Base-by-base conservation (phyloP, 2,329 filamentous ascomycete species). In the Fusarium foetens region DNA sequence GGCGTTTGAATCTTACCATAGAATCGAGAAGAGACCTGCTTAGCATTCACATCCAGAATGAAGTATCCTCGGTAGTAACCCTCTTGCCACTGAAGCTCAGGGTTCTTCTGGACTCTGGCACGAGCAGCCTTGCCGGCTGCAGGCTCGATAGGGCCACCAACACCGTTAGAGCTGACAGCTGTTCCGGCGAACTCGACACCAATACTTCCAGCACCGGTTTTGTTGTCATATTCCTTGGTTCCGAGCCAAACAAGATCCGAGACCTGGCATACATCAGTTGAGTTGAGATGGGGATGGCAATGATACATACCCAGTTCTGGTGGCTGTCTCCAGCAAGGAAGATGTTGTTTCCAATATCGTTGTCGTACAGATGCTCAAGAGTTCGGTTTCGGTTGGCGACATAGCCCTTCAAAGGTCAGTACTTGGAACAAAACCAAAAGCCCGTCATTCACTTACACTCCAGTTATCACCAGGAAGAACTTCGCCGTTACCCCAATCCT, bases 1-100 rank as follows among this genome's bases (percentile, higher is more conserved):
- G 13, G 10, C 2, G 12, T 29, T 25, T 45, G 27, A 23, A 23
- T 17, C 63, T 53, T 80, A 33, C 83, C 92, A 73, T 90, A 94
- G 81, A 87, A 94, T 17, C 84, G 84, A 0, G 91, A 91, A n/a
- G 87, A 83, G 5, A 92, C 84, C 48, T 86, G 82, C 16, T 90
- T 84, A 27, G 87, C 84, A 25, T 82, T 84, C 60, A 93, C 83
- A 52, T 87, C 85, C 43, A 94, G 82, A 76, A 92, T 87, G 73
- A 90, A 93, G 81, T 94, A 94, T 3, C 92, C 92, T 23, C 92
- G 86, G 79, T 93, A 94, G 79, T 92, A 94, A 12, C 90, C 79
- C 63, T 94, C 92, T 73, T 91, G 89, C 92, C 91, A 94, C 76
- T 92, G 90, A 51, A 94, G 83, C 79, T 92, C 90, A 1, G 83